phyloP scores from a whole-genome alignment of 2,329 filamentous ascomycete species.

The Fusarium paranaense region DNA sequence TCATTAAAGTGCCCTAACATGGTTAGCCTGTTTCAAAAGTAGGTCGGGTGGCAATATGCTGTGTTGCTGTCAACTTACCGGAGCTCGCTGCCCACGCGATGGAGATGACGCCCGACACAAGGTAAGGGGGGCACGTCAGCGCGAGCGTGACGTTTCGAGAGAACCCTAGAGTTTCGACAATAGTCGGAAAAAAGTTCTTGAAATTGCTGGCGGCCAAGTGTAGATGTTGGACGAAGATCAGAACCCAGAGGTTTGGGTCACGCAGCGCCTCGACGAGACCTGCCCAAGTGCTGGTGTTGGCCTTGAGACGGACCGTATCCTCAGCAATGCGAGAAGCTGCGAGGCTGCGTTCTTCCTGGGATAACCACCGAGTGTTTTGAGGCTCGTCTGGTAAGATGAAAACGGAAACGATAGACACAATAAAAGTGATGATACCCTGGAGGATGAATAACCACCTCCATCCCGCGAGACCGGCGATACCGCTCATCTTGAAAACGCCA shows the following conservation, averaged over 20 bases:
- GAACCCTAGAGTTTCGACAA: slow-evolving; percentile 42
- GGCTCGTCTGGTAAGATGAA: slow-evolving; percentile 50
- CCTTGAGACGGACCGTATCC: slow-evolving; percentile 58
- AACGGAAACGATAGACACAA: slow-evolving; percentile 36
- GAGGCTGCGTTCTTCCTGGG: slow-evolving; percentile 55
- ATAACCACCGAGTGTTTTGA: slow-evolving; percentile 56
- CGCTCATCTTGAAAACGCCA: slow-evolving; percentile 50
- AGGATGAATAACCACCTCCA: slow-evolving; percentile 70
- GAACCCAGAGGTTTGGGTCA: slow-evolving; percentile 61
- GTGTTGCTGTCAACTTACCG: slow-evolving; percentile 57
- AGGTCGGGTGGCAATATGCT: slow-evolving; percentile 46
- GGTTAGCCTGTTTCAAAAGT: not conserved
- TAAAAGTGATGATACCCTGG: slow-evolving; percentile 62
- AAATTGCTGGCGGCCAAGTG: slow-evolving; percentile 61
- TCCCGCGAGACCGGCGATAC: slow-evolving; percentile 39
- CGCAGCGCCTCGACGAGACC: slow-evolving; percentile 57
- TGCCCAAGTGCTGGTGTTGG: slow-evolving; percentile 53
- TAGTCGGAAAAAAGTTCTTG: slow-evolving; percentile 48
- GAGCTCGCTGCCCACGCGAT: slow-evolving; percentile 50
- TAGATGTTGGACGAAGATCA: slow-evolving; percentile 63
- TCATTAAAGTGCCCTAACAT: not conserved
- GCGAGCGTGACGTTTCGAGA: slow-evolving; percentile 42
- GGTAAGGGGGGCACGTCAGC: slow-evolving; percentile 55
- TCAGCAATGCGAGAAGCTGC: slow-evolving; percentile 55
- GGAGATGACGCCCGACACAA: slow-evolving; percentile 48